Base-by-base conservation (phyloP, 2,329 filamentous ascomycete species). In the Verticillium albo-atrum region DNA sequence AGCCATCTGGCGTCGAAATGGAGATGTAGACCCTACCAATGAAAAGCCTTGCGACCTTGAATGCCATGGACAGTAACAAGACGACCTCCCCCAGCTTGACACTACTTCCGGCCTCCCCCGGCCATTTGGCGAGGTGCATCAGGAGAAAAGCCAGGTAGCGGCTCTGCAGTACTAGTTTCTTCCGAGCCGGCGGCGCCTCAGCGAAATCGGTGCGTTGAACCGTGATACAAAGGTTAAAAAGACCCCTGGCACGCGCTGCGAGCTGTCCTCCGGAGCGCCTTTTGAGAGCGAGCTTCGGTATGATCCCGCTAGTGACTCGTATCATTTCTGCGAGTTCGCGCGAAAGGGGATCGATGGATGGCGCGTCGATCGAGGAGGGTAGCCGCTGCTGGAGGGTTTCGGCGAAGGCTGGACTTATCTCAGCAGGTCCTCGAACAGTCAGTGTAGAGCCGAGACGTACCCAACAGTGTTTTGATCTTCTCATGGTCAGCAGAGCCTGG, bases 151-250 rank as follows among this genome's bases (percentile, higher is more conserved):
- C 83, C 65, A 93, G 76, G 2, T 82, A 70, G 50, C 82, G 77
- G 14, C 73, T 72, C 15, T 76, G 68, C 6, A 75, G 63, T 2
- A 82, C 64, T 28, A 79, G 65, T 58, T 54, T 74, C 50, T 56
- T 66, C 64, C 60, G 65, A 2, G 60, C 32, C 23, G 67, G 56
- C 25, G 65, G 51, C 27, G 67, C 59, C 62, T 71, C 67, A 56
- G 77, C 68, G 25, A 10, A 7, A 12, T 50, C n/a, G 20, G 6
- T 14, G 7, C 76, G 72, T 37, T 71, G 75, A 6, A 85, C 67
- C 27, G 82, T 79, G 1, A 86, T 85, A 47, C 85, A 86, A 6
- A 82, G 68, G 63, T 92, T 92, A 89, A 89, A 92, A 7, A 92
- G 73, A 26, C 77, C 75, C 0, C 82, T 80, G 58, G 83, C 89